Evolutionary conservation across 2,329 filamentous ascomycete genomes (phyloP), one percentile per base, ranked within the genome.

Genomic region (Ophiosphaerella narmari): DNA sequence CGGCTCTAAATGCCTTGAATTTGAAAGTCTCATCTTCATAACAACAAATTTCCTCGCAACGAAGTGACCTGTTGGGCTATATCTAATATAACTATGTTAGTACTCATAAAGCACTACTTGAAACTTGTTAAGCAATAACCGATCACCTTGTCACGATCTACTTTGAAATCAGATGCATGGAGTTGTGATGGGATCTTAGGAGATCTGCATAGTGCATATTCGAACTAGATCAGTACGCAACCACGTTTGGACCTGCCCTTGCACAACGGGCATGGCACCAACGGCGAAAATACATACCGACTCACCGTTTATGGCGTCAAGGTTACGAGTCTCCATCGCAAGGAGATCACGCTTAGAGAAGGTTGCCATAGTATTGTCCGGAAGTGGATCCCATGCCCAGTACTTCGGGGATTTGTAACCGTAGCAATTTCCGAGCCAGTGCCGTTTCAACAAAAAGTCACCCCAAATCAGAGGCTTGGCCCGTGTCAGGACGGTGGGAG

Each of bases 321-420:
- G 41, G 36, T 39, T 38, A 47, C 41, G 49, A 46, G 33, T 46
- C 48, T 49, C 35, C 35, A 36, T 48, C 40, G 39, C 23, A 40
- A 26, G 38, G 35, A 42, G 37, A 45, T 42, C 39, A 46, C 24
- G 18, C 45, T 24, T 23, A 34, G 24, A 40, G 11, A 29, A 39
- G 29, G 50, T 45, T 23, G 31, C 39, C n/a, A 49, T 48, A 39
- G 18, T 46, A 34, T 48, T 50, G 35, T 53, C 57, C 59, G 57
- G 60, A 55, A 63, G 56, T 36, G 16, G 16, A 33, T 29, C 40
- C 39, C 26, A 35, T 60, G 50, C 53, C 2, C 38, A 48, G 37
- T 50, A 38, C 46, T 59, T 56, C 59, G 60, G 61, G 58, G 52
- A 59, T 50, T 52, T 56, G 54, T 63, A 46, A 40, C 46, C 39